Conservation (phyloP, 768 basidiomycete species). For the Rhizopogon rudus region DNA sequence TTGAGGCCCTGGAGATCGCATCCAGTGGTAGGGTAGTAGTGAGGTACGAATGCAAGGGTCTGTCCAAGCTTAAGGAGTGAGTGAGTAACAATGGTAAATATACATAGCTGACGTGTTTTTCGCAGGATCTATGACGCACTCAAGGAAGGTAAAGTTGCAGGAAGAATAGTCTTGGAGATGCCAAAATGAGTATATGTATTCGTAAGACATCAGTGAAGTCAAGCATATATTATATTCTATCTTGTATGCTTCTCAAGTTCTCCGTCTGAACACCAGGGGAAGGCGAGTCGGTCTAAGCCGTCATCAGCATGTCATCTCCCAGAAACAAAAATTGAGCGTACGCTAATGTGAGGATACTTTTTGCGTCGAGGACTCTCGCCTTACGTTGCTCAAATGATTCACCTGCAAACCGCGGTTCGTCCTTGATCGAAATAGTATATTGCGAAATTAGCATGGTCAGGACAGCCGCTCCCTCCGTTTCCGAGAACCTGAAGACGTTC, state of each 20-base stretch:
- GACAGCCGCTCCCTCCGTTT: slow-evolving; percentile 48
- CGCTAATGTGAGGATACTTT: no score
- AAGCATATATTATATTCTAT: background rate
- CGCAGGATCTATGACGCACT: slow-evolving; percentile 35
- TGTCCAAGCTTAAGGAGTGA: slow-evolving; percentile 49
- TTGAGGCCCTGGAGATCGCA: slow-evolving; percentile 77
- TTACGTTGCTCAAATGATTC: no score
- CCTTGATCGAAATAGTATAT: no score
- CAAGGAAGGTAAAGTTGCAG: slow-evolving; percentile 35
- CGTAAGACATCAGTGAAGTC: background rate
- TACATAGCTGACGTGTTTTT: background rate
- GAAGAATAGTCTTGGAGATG: slow-evolving; percentile 36
- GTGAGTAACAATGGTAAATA: slow-evolving; percentile 15
- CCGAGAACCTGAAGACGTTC: slow-evolving; percentile 34
- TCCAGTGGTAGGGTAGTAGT: slow-evolving; percentile 66
- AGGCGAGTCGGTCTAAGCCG: slow-evolving; percentile 1
- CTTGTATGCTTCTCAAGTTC: background rate
- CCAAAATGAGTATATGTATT: slow-evolving; percentile 13
- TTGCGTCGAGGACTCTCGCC: no score
- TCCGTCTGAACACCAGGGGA: slow-evolving; percentile 5
- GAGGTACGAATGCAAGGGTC: slow-evolving; percentile 38
- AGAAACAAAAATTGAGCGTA: no score
- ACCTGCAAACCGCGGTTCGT: no score
- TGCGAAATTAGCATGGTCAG: no score
- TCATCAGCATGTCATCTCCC: no score